A percentile compares a stretch with the other conserved stretches of the same genome.
These are phyloP conservation scores for Thuja plicata DNA, from an alignment of 83 land plant genomes.

Conservation along the genomic window DNA sequence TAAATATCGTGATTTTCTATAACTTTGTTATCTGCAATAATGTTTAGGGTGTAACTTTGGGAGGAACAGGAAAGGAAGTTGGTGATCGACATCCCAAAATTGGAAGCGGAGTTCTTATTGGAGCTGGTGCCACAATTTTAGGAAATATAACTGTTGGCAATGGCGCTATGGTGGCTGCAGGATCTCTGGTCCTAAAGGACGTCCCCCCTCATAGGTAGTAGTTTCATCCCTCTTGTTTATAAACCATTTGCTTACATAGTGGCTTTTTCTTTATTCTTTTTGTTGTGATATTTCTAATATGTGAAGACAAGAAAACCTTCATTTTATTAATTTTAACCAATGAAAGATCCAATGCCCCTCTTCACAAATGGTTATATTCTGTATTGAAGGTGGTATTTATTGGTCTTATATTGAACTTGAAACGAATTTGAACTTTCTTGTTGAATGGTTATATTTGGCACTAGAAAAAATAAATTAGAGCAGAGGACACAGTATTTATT, in stretches of 20 bases:
- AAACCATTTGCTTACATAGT: neutral
- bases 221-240: neutral
- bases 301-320: neutral
- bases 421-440: neutral
- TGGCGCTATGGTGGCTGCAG: constrained; percentile 94
- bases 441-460: neutral
- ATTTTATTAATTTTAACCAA: neutral
- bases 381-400: neutral
- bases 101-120: constrained; percentile 80
- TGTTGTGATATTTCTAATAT: neutral
- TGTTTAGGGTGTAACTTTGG: constrained; percentile 85
- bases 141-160: constrained; percentile 84
- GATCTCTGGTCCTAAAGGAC: constrained; percentile 86
- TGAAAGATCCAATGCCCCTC: too few relatives aligned
- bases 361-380: neutral
- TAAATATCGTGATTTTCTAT: neutral
- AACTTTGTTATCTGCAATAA: neutral
- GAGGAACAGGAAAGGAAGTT: constrained; percentile 83
- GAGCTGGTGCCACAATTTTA: constrained; percentile 87
- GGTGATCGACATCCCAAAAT: constrained; percentile 97
- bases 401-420: neutral
- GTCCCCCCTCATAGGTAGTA: constrained; percentile 78
- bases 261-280: neutral
- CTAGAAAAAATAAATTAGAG: neutral
- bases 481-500: too few relatives aligned